Evolutionary conservation across 129 eudicot species (phyloP), one percentile per base, ranked within the genome.

Genomic region (Pseudognaphalium luteoalbum): DNA sequence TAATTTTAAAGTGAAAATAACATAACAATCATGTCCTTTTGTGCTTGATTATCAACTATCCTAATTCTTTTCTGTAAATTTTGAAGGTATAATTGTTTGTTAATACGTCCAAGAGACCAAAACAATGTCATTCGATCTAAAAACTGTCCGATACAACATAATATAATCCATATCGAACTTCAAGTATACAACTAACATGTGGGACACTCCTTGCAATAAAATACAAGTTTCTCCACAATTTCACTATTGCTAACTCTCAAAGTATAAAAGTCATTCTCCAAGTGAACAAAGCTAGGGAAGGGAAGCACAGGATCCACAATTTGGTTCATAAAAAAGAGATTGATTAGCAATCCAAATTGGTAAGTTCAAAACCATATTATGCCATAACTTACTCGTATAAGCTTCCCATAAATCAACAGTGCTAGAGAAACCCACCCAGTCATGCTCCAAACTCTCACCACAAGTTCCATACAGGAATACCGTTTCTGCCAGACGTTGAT

Each of bases 301-400:
- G 16, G 37, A 44, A 29, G 35, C 16, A 6, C 62, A 50, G 25
- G 74, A 66, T 66, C 28, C 74, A 7, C 7, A 30, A 71, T 9
- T 34, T 4, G 84, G 80, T 73, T 70, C 76, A 47, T 69, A 70
- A 74, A 87, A 88, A 25, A 93, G 76, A 22, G 92, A 87, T 44
- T 76, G 80, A 80, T 93, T 78, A 41, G 35, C 66, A 74, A 52
- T 85, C 98, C 98, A 93, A 33, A 78, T 73, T 17, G 96, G 97
- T 52, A 90, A 77, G 79, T 83, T 81, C 51, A 47, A 37, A 39
- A 66, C 79, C 75, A 93, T 19, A 66, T 93, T 77, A 70, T 79
- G 77, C 29, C 73, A 80, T 41, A 88, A 73, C 83, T 85, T 83
- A 56, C 68, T 67, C 7, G 84, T 78, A 78, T 90, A 90, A 0